These are phyloP conservation scores for Salix udensis DNA, from an alignment of 345 rosid genomes.

Conservation along the genomic window DNA sequence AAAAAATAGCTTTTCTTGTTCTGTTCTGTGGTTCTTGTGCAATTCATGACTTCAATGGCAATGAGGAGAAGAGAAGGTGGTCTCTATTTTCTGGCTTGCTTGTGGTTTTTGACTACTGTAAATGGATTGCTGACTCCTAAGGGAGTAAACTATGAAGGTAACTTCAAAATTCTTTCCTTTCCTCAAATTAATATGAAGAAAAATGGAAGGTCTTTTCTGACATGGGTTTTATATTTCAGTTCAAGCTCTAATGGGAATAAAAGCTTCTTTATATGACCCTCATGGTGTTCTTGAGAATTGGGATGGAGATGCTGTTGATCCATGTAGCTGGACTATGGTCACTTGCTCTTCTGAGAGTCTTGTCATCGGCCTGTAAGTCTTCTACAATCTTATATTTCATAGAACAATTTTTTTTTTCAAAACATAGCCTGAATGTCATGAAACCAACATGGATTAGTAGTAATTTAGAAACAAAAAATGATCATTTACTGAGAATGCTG, in stretches of 20 bases:
- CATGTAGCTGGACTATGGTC: conserved; percentile 96
- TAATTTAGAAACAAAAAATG: not conserved
- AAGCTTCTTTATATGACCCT: conserved; percentile 70
- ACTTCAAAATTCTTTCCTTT: not conserved
- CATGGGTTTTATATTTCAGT: conserved; percentile 39
- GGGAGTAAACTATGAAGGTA: conserved; percentile 94
- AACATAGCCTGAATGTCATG: not conserved
- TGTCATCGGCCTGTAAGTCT: conserved; percentile 77
- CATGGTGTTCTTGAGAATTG: conserved; percentile 87
- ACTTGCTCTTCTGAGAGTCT: conserved; percentile 74
- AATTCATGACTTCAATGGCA: conserved; percentile 30
- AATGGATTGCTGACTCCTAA: conserved; percentile 69
- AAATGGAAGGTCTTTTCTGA: conserved; percentile 5
- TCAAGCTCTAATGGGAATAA: conserved; percentile 83
- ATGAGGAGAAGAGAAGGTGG: conserved; percentile 25
- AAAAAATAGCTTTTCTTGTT: conserved; percentile 26
- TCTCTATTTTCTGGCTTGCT: conserved; percentile 29
- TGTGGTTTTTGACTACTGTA: conserved; percentile 45
- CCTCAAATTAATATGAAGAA: not conserved
- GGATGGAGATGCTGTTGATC: conserved; percentile 94
- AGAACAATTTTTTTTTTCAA: not conserved
- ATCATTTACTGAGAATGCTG: conserved; percentile 3
- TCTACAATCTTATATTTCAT: not conserved
- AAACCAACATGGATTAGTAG: not conserved
- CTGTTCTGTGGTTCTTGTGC: conserved; percentile 22